These are phyloP conservation scores for Exophiala viscosa DNA, from an alignment of 2,329 filamentous ascomycete species.

Conservation along the genomic window DNA sequence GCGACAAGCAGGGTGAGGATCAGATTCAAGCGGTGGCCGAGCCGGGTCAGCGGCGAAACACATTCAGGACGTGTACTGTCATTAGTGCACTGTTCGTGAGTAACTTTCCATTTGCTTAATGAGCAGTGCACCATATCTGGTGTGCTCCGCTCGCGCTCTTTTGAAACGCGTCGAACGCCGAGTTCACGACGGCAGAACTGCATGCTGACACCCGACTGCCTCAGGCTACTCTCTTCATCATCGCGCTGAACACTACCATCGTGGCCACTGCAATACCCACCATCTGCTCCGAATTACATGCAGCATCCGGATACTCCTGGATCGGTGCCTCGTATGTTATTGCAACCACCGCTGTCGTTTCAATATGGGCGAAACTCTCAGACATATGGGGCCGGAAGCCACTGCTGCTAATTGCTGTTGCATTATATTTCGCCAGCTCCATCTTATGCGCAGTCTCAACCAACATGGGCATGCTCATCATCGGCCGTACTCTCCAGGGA, in stretches of 20 bases:
- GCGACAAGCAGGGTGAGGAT: too few species aligned
- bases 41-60: too few species aligned
- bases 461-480: slow-evolving; percentile 51
- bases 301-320: slow-evolving; percentile 50
- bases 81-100: too few species aligned
- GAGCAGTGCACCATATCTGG: too few species aligned
- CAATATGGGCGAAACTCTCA: slow-evolving; percentile 46
- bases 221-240: slow-evolving; percentile 29
- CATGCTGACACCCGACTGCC: too few species aligned
- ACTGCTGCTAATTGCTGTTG: slow-evolving; percentile 46
- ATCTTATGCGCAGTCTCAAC: slow-evolving; percentile 47
- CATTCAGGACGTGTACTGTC: too few species aligned
- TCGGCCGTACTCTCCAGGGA: slow-evolving; percentile 52
- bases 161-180: too few species aligned
- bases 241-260: slow-evolving; percentile 49
- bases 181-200: too few species aligned
- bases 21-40: too few species aligned
- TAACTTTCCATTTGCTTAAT: too few species aligned
- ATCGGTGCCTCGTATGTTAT: slow-evolving; percentile 52
- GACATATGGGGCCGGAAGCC: slow-evolving; percentile 57
- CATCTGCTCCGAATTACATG: slow-evolving; percentile 53
- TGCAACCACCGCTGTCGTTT: slow-evolving; percentile 40
- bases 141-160: too few species aligned
- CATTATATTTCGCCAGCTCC: slow-evolving; percentile 47
- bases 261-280: slow-evolving; percentile 61